Evolutionary conservation across 2,329 filamentous ascomycete species (phyloP).

Genomic region (Mollisia scopiformis): DNA sequence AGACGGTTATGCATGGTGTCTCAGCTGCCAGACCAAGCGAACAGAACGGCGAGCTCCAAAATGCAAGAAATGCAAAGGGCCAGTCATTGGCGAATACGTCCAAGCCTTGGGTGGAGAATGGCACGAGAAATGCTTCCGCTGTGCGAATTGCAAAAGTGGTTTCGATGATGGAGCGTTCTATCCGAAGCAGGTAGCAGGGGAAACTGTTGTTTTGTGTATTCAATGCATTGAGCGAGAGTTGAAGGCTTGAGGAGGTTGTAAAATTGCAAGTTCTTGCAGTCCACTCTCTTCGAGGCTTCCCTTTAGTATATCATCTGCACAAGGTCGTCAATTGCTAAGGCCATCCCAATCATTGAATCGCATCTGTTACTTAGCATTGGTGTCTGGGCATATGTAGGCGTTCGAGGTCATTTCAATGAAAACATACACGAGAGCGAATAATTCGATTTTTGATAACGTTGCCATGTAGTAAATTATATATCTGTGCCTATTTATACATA

Average conservation of each 20-base stretch:
- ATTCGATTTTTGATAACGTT: background rate
- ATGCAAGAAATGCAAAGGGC: constrained; percentile 81
- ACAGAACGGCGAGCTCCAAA: constrained; percentile 88
- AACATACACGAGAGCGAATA: background rate
- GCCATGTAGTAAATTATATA: no score
- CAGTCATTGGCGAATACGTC: constrained; percentile 88
- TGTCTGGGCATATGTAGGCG: background rate
- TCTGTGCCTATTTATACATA: no score
- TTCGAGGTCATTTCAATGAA: background rate
- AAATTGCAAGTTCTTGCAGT: background rate
- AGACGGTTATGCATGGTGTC: constrained; percentile 97
- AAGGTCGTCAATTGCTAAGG: constrained; percentile 18
- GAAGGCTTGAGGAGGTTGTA: constrained; percentile 44
- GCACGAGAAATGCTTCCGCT: constrained; percentile 92
- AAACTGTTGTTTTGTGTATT: constrained; percentile 62
- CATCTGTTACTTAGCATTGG: constrained; percentile 12
- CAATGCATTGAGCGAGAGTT: constrained; percentile 61
- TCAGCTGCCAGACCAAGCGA: constrained; percentile 87
- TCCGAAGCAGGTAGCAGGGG: constrained; percentile 55
- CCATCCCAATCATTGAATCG: constrained; percentile 24
- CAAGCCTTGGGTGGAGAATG: constrained; percentile 89
- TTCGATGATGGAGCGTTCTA: constrained; percentile 70
- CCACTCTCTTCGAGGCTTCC: constrained; percentile 11
- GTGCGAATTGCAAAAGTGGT: constrained; percentile 61
- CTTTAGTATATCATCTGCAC: constrained; percentile 9